These are phyloP conservation scores for Aspergillus spinulosporus DNA, from an alignment of 2,329 filamentous ascomycete species.

Conservation along the genomic window DNA sequence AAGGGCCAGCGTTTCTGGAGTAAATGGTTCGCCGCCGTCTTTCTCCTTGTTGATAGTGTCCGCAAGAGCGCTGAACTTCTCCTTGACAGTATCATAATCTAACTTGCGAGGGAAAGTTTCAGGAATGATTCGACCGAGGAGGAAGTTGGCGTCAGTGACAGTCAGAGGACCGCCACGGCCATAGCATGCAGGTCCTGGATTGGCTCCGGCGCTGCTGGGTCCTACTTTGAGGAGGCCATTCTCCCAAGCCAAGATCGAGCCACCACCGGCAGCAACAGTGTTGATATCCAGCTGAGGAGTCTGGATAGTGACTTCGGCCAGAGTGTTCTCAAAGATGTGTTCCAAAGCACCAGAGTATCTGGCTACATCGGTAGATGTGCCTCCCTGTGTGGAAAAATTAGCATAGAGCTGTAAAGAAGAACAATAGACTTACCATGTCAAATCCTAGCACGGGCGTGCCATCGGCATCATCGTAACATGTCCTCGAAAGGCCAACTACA, in stretches of 20 bases:
- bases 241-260: conserved; percentile 70
- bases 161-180: conserved; percentile 89
- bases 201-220: conserved; percentile 85
- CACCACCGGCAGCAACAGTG: conserved; percentile 85
- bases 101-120: conserved; percentile 91
- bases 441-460: conserved; percentile 81
- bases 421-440: conserved; percentile 59
- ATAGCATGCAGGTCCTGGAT: conserved; percentile 90
- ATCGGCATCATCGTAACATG: conserved; percentile 15
- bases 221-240: conserved; percentile 92
- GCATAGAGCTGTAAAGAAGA: background rate
- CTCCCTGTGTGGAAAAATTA: conserved; percentile 55
- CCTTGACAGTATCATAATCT: conserved; percentile 69
- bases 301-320: conserved; percentile 90
- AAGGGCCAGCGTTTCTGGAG: conserved; percentile 31
- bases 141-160: conserved; percentile 89
- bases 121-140: conserved; percentile 79
- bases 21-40: conserved; percentile 18
- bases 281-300: conserved; percentile 93
- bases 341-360: conserved; percentile 88
- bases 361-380: conserved; percentile 85
- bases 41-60: conserved; percentile 57
- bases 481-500: conserved; percentile 12
- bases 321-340: conserved; percentile 91
- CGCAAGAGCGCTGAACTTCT: conserved; percentile 70